Evolutionary conservation across 2,329 filamentous ascomycete genomes (phyloP).

Genomic region (Tolypocladium pustulatum): DNA sequence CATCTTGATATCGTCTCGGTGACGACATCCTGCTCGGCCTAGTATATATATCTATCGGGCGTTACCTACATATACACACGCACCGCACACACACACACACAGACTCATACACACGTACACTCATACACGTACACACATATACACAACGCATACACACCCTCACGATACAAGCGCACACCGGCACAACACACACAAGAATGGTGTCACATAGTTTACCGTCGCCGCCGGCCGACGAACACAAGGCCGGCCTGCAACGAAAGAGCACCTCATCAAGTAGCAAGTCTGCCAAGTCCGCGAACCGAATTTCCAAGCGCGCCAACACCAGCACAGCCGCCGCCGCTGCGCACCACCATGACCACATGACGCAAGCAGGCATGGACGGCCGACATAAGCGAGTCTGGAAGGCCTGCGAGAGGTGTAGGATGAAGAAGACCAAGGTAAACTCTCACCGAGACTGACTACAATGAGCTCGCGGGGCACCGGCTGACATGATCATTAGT

Average conservation of each 20-base stretch:
- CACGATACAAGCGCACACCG: neutral
- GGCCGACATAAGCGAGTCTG: constrained; percentile 53
- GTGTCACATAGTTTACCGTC: constrained; percentile 42
- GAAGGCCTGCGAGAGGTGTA: constrained; percentile 57
- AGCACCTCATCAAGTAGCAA: constrained; percentile 15
- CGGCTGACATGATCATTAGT: constrained; percentile 28
- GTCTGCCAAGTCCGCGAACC: constrained; percentile 37
- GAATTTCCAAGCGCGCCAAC: constrained; percentile 39
- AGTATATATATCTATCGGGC: neutral
- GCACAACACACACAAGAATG: constrained; percentile 11
- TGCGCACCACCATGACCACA: constrained; percentile 27
- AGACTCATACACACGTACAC: neutral
- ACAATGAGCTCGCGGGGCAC: neutral
- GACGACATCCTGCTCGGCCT: neutral
- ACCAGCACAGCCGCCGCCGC: constrained; percentile 21
- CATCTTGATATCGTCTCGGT: neutral
- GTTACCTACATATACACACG: neutral
- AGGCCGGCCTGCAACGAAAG: constrained; percentile 24
- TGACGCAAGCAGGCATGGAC: constrained; percentile 30
- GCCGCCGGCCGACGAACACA: constrained; percentile 39
- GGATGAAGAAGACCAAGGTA: constrained; percentile 63
- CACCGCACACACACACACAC: neutral
- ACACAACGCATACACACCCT: neutral
- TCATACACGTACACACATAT: neutral
- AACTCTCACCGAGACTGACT: neutral